Evolutionary conservation across 176 grass and related monocot species (phyloP).

Genomic region (Luzula sylvatica): DNA sequence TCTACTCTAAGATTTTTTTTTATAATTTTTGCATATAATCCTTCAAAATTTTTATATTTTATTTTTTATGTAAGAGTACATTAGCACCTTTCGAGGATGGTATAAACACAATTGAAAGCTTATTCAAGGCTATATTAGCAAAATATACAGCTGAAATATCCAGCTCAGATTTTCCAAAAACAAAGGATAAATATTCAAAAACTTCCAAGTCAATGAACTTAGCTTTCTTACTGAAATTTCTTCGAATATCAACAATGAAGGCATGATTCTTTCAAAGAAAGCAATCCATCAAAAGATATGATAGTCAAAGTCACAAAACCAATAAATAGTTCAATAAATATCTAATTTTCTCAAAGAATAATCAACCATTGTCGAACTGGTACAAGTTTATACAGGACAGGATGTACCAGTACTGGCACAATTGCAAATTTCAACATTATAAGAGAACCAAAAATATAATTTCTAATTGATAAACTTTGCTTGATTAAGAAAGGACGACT

Average conservation of each 20-base stretch:
- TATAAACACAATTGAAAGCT: neutral
- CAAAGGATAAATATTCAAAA: constrained; percentile 1
- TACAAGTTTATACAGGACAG: neutral
- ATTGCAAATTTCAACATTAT: neutral
- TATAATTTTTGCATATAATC: neutral
- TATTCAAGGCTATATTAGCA: constrained; percentile 5
- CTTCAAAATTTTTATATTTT: neutral
- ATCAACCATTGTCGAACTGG: neutral
- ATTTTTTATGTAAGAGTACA: neutral
- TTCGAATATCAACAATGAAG: neutral
- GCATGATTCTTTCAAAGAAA: neutral
- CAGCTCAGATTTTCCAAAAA: neutral
- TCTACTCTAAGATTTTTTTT: neutral
- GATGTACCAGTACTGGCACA: neutral
- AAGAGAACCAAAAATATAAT: neutral
- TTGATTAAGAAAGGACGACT: neutral
- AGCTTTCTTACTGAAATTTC: constrained; percentile 10
- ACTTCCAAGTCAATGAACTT: constrained; percentile 11
- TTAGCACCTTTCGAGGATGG: neutral
- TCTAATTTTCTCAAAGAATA: neutral
- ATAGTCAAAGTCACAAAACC: neutral
- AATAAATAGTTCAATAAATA: constrained; percentile 4
- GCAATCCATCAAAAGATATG: neutral
- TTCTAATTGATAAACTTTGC: neutral
- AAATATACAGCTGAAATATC: neutral